A percentile compares a stretch with the other conserved stretches of the same genome.
Conservation (phyloP, 2,329 filamentous ascomycete species). For the Hypoxylon sp. region DNA sequence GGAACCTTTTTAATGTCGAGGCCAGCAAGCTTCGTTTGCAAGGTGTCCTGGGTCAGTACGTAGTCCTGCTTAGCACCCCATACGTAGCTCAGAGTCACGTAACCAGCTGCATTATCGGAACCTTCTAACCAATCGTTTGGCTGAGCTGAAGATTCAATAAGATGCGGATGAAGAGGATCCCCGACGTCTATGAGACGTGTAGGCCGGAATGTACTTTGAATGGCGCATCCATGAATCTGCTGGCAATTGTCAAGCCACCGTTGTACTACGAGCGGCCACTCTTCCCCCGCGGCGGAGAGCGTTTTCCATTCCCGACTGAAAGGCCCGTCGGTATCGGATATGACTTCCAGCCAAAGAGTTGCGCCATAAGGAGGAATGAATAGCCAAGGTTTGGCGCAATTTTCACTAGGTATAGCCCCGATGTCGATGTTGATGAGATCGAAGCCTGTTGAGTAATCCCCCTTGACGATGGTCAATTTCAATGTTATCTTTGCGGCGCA, state of each 20-base stretch:
- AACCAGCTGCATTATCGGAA: neutral
- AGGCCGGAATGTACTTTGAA: conserved; percentile 10
- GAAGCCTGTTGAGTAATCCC: conserved; percentile 18
- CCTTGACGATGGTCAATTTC: conserved; percentile 12
- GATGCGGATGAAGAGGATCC: conserved; percentile 12
- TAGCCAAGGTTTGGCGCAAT: conserved; percentile 20
- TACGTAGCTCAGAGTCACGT: conserved; percentile 24
- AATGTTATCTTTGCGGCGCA: conserved; percentile 13
- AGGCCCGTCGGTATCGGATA: conserved; percentile 2
- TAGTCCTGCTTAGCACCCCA: conserved; percentile 23
- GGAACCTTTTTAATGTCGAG: conserved; percentile 15
- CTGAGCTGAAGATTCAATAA: conserved; percentile 8
- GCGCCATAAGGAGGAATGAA: conserved; percentile 23
- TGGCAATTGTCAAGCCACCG: conserved; percentile 20
- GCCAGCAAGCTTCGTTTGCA: conserved; percentile 6
- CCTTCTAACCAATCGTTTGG: neutral
- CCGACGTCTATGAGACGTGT: conserved; percentile 24
- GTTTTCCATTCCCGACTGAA: conserved; percentile 21
- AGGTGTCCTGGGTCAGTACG: conserved; percentile 9
- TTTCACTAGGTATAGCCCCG: conserved; percentile 15
- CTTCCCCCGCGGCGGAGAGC: conserved; percentile 5
- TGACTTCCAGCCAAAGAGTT: conserved; percentile 21
- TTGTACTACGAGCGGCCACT: conserved; percentile 15
- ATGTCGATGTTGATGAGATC: conserved; percentile 26
- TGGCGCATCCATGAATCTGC: conserved; percentile 10